These are phyloP conservation scores for Danielia oregonensis DNA, from an alignment of 805 yeast genomes.

Conservation along the genomic window DNA sequence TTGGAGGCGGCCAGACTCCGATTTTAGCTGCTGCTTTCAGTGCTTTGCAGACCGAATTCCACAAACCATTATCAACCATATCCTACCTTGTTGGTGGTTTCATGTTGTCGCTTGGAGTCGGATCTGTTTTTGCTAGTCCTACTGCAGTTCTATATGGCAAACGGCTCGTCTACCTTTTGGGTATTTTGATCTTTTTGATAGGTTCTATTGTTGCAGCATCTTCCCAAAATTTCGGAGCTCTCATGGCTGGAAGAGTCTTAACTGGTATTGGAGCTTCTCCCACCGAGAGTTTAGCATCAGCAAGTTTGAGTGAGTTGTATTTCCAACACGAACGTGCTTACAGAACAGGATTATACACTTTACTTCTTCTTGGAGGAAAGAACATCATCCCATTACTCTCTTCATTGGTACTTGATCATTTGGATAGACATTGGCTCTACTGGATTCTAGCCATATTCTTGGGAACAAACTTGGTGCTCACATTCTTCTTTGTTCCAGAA, in stretches of 20 bases:
- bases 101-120: slow-evolving; percentile 58
- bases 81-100: slow-evolving; percentile 56
- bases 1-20: slow-evolving; percentile 63
- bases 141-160: slow-evolving; percentile 56
- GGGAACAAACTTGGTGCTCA: slow-evolving; percentile 42
- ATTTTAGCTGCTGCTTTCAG: slow-evolving; percentile 55
- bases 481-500: slow-evolving; percentile 57
- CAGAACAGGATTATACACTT: slow-evolving; percentile 54
- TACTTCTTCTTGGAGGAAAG: slow-evolving; percentile 58
- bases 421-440: slow-evolving; percentile 57
- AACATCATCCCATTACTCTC: slow-evolving; percentile 55
- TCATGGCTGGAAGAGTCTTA: slow-evolving; percentile 56
- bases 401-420: slow-evolving; percentile 46
- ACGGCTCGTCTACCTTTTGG: slow-evolving; percentile 49
- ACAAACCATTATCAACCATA: slow-evolving; percentile 36
- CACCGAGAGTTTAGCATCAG: slow-evolving; percentile 55
- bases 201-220: slow-evolving; percentile 56
- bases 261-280: slow-evolving; percentile 62
- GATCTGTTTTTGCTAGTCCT: slow-evolving; percentile 56
- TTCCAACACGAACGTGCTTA: slow-evolving; percentile 61
- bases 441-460: slow-evolving; percentile 55
- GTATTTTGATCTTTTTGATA: slow-evolving; percentile 45
- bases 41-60: slow-evolving; percentile 39
- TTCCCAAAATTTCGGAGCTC: slow-evolving; percentile 43
- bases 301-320: slow-evolving; percentile 59